phyloP scores from a whole-genome alignment of 2,329 filamentous ascomycete genomes.

The Xylaria sp. region DNA sequence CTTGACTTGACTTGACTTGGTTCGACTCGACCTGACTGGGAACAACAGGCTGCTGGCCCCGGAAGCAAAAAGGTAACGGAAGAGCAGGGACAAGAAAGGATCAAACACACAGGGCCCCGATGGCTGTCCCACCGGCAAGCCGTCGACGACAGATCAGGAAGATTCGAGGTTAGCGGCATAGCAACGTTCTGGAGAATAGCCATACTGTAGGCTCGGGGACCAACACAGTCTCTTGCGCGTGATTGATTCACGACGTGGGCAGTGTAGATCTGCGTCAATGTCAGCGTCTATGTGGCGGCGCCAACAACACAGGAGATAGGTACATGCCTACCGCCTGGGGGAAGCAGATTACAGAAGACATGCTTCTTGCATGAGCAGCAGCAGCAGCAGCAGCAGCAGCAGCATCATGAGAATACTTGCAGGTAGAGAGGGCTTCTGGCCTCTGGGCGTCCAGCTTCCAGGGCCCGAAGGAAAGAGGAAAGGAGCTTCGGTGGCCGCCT shows the following conservation, averaged over 20 bases:
- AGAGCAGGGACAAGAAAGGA: not conserved
- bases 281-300: conserved; percentile 1
- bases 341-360: too few relatives aligned
- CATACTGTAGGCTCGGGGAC: conserved; percentile 1
- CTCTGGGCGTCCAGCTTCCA: not conserved
- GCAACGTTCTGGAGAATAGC: not conserved
- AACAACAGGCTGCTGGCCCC: not conserved
- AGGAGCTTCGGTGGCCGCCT: conserved; percentile 11
- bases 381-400: too few relatives aligned
- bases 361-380: not conserved
- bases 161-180: not conserved
- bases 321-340: too few relatives aligned
- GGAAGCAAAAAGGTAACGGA: not conserved
- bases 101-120: not conserved
- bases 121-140: not conserved
- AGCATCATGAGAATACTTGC: not conserved
- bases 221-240: not conserved
- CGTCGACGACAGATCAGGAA: not conserved
- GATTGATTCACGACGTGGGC: not conserved
- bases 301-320: not conserved
- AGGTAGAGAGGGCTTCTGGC: not conserved
- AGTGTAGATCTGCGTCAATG: conserved; percentile 2
- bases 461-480: conserved; percentile 1
- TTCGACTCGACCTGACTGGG: not conserved
- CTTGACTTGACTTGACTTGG: too few relatives aligned